Conservation (phyloP, 2,329 filamentous ascomycete genomes). For the Microdochium paspali region DNA sequence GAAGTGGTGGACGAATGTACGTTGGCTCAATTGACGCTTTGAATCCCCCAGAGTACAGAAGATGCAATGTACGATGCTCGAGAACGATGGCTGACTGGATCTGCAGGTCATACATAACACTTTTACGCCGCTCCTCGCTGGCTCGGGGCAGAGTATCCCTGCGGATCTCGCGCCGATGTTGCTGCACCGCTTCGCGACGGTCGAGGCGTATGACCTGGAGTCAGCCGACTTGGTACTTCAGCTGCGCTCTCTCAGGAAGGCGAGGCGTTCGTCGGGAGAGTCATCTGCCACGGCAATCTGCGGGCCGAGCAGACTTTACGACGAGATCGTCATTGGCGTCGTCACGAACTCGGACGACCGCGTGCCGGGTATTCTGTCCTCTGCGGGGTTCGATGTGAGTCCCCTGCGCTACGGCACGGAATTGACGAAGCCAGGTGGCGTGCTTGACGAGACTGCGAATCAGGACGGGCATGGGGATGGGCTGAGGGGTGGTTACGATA, state of each 20-base stretch:
- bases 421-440: no score
- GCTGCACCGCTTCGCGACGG: conserved; percentile 41
- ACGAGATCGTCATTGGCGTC: conserved; percentile 39
- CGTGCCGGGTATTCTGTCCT: conserved; percentile 42
- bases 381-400: conserved; percentile 40
- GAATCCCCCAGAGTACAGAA: no score
- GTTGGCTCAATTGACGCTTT: no score
- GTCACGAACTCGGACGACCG: conserved; percentile 56
- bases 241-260: conserved; percentile 27
- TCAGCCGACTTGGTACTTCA: conserved; percentile 30
- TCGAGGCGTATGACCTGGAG: conserved; percentile 40
- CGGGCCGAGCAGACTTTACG: conserved; percentile 13
- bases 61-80: no score
- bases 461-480: background rate
- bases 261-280: no score
- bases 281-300: background rate
- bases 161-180: conserved; percentile 35
- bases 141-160: conserved; percentile 24
- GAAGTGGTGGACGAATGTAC: conserved; percentile 51
- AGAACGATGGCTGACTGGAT: no score
- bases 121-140: conserved; percentile 29
- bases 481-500: conserved; percentile 18
- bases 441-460: background rate
- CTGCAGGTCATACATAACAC: conserved; percentile 43
- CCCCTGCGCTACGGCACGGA: conserved; percentile 18